Evolutionary conservation across 2,329 filamentous ascomycete species (phyloP).

Genomic region (Atkinsonella hypoxylon): DNA sequence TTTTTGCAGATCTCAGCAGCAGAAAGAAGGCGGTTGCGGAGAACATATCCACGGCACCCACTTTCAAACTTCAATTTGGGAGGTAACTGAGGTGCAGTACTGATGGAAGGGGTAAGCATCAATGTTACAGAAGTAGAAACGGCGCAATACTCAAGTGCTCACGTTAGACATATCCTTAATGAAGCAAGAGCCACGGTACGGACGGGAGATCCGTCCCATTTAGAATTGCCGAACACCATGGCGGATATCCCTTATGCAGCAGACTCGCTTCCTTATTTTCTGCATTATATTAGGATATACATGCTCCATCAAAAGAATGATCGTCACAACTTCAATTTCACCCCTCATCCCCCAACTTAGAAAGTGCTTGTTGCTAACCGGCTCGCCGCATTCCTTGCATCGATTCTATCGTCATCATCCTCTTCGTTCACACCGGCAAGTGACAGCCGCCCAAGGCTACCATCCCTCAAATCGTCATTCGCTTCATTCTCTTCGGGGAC

Average conservation of each 20-base stretch:
- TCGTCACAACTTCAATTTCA: not conserved
- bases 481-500: slow-evolving; percentile 50
- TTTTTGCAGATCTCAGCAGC: not conserved
- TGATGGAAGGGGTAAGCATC: not conserved
- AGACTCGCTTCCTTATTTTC: not conserved
- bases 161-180: not conserved
- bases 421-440: slow-evolving; percentile 42
- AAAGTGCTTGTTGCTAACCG: slow-evolving; percentile 91
- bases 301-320: not conserved
- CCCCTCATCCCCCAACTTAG: slow-evolving; percentile 24
- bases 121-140: not conserved
- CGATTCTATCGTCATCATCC: slow-evolving; percentile 85
- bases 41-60: not conserved
- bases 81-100: not conserved
- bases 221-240: no score
- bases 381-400: slow-evolving; percentile 91
- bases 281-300: not conserved
- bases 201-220: no score
- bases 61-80: not conserved
- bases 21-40: not conserved
- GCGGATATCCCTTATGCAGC: not conserved
- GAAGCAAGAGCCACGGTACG: not conserved
- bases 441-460: not conserved
- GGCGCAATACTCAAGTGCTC: not conserved
- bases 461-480: slow-evolving; percentile 21